Evolutionary conservation across 805 yeast genomes (phyloP).

Genomic region (Lipomyces starkeyi): DNA sequence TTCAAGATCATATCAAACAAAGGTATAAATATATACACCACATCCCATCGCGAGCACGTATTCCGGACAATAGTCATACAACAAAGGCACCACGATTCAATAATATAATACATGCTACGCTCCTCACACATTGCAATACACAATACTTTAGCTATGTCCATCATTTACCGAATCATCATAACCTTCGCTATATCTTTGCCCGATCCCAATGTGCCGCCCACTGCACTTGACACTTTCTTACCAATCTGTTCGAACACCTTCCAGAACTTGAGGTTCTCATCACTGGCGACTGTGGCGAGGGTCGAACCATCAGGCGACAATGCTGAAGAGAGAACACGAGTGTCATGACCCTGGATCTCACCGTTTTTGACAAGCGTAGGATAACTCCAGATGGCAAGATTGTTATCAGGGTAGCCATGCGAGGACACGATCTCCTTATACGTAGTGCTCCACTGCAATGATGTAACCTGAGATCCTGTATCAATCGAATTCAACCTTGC

Average conservation of each 20-base stretch:
- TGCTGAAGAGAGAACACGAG: conserved; percentile 81
- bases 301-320: conserved; percentile 90
- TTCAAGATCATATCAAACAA: neutral
- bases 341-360: conserved; percentile 89
- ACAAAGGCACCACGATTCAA: neutral
- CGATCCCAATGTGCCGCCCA: conserved; percentile 46
- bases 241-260: conserved; percentile 72
- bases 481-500: conserved; percentile 83
- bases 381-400: conserved; percentile 80
- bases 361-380: conserved; percentile 88
- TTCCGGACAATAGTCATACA: neutral
- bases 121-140: neutral
- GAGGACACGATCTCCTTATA: conserved; percentile 83
- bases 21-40: neutral
- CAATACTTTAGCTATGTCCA: neutral
- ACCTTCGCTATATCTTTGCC: conserved; percentile 58
- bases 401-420: conserved; percentile 90
- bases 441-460: conserved; percentile 80
- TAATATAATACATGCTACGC: neutral
- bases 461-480: conserved; percentile 93
- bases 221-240: conserved; percentile 43
- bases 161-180: conserved; percentile 56
- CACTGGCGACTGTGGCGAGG: conserved; percentile 93
- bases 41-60: neutral
- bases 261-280: conserved; percentile 95